A percentile compares a stretch with the other conserved stretches of the same genome.
Conservation (phyloP, 2,329 filamentous ascomycete genomes). For the Botryotinia narcissicola region DNA sequence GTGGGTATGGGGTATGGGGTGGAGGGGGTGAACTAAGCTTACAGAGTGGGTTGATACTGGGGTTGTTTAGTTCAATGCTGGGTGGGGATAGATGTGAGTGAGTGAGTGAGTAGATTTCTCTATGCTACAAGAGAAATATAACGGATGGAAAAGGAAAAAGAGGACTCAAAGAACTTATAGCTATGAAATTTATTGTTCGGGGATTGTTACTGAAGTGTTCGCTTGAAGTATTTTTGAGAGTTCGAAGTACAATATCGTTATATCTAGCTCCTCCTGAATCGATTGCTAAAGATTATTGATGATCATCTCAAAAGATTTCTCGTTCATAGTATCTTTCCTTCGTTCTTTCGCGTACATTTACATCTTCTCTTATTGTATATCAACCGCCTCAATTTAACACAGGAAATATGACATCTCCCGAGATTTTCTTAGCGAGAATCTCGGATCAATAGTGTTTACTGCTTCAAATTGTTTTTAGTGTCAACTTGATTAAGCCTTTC, state of each 20-base stretch:
- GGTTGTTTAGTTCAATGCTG: background rate
- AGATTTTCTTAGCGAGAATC: no score
- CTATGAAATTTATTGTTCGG: background rate
- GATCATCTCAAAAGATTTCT: background rate
- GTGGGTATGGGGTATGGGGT: background rate
- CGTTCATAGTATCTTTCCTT: background rate
- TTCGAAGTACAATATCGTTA: background rate
- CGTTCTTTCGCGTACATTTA: background rate
- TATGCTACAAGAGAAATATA: background rate
- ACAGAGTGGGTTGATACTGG: background rate
- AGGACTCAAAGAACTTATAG: background rate
- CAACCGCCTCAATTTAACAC: no score
- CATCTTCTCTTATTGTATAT: no score
- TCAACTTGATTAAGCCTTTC: no score
- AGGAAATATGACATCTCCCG: no score
- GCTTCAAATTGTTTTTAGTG: no score
- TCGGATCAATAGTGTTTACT: no score
- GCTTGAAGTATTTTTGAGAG: background rate
- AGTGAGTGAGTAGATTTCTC: background rate
- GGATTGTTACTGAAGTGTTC: background rate
- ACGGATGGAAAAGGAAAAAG: background rate
- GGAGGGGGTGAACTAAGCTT: background rate
- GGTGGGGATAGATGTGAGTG: background rate
- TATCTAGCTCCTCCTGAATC: accelerated
- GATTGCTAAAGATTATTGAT: background rate